Percentiles rank a stretch among this genome's conserved stretches.
These are phyloP conservation scores for Mycena galopus DNA, from an alignment of 768 basidiomycete species.

Conservation along the genomic window DNA sequence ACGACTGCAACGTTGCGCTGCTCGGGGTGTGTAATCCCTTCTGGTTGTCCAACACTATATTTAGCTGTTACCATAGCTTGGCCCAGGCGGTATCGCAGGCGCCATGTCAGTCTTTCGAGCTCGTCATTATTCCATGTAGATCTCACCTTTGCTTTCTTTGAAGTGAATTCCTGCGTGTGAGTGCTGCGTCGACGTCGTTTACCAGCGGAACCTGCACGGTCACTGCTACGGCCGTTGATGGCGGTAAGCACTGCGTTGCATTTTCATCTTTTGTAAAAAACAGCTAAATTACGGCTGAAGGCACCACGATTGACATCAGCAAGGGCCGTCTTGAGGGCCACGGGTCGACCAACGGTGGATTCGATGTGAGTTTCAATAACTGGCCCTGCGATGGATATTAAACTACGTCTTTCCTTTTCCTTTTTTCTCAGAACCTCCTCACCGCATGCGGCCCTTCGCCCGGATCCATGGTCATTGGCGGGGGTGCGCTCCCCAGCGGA, in stretches of 20 bases:
- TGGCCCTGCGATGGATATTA: neutral
- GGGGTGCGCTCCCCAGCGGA: slow-evolving; percentile 26
- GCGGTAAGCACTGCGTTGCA: slow-evolving; percentile 12
- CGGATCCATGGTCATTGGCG: slow-evolving; percentile 39
- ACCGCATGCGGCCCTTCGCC: slow-evolving; percentile 38
- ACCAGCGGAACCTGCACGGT: slow-evolving; percentile 38
- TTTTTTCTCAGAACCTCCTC: slow-evolving; percentile 33
- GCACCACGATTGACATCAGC: slow-evolving; percentile 39
- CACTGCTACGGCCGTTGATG: slow-evolving; percentile 38
- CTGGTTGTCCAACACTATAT: neutral
- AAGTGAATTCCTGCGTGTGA: slow-evolving; percentile 38
- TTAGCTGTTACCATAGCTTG: too few species aligned
- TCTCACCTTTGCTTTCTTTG: neutral
- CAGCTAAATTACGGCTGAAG: neutral
- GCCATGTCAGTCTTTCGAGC: slow-evolving; percentile 24
- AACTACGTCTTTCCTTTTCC: neutral
- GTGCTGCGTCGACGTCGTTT: slow-evolving; percentile 22
- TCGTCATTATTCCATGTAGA: neutral
- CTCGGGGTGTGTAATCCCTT: slow-evolving; percentile 30
- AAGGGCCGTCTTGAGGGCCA: slow-evolving; percentile 40
- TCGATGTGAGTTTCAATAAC: slow-evolving; percentile 29
- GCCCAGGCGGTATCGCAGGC: slow-evolving; percentile 39
- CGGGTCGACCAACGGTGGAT: slow-evolving; percentile 38
- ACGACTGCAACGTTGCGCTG: slow-evolving; percentile 38
- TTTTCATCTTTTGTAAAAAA: neutral